Conservation (phyloP, 768 basidiomycete genomes). For the Rhizopogon vesiculosus region DNA sequence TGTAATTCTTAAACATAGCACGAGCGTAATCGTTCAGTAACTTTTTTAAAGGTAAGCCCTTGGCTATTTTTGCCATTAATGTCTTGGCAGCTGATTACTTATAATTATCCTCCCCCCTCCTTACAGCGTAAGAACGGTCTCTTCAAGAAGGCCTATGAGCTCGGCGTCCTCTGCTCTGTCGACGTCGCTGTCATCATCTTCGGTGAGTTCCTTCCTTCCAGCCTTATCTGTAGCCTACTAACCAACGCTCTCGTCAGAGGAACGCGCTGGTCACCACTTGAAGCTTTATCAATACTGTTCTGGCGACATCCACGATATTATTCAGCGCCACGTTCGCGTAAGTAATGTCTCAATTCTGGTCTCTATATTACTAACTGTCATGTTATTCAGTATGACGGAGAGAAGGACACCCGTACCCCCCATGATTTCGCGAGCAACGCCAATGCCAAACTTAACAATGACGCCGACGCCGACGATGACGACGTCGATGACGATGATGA, state of each 20-base stretch:
- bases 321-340: constrained; percentile 62
- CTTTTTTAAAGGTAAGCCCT: constrained; percentile 77
- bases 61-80: constrained; percentile 56
- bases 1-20: constrained; percentile 59
- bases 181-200: constrained; percentile 89
- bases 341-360: constrained; percentile 8
- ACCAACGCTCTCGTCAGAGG: constrained; percentile 50
- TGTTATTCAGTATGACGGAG: constrained; percentile 41
- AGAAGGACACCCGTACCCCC: constrained; percentile 44
- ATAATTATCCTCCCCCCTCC: constrained; percentile 17
- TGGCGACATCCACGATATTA: constrained; percentile 61
- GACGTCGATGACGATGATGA: constrained; percentile 36
- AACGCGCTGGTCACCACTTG: constrained; percentile 71
- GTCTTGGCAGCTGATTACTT: constrained; percentile 35
- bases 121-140: constrained; percentile 81
- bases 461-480: constrained; percentile 28
- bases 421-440: constrained; percentile 42
- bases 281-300: constrained; percentile 85
- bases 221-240: neutral
- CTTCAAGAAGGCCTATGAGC: constrained; percentile 89
- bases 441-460: constrained; percentile 16
- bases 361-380: neutral
- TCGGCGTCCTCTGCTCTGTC: constrained; percentile 86
- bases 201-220: constrained; percentile 38
- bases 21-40: constrained; percentile 88